Percentiles rank a stretch among this genome's conserved stretches.
Conservation (phyloP, 306 rosid genomes). For the Cicer judaicum region DNA sequence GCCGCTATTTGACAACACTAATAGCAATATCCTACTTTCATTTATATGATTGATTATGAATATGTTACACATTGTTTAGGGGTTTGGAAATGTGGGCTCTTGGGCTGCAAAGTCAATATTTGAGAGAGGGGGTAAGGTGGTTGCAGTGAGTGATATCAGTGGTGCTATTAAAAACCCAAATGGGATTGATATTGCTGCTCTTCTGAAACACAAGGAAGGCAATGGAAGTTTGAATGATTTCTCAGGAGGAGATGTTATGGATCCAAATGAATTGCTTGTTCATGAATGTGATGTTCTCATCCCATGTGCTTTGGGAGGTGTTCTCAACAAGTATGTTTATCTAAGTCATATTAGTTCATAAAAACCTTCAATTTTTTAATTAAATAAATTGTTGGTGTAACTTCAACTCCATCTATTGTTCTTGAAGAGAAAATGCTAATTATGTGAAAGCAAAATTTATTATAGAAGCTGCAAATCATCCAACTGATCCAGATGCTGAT, state of each 20-base stretch:
- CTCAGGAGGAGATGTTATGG: slow-evolving; percentile 59
- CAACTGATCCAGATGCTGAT: slow-evolving; percentile 74
- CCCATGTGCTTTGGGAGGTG: slow-evolving; percentile 77
- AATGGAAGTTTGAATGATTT: slow-evolving; percentile 53
- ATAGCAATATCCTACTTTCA: neutral
- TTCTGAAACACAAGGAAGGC: slow-evolving; percentile 57
- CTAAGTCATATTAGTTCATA: neutral
- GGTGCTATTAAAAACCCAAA: slow-evolving; percentile 61
- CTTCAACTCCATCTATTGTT: slow-evolving; percentile 2
- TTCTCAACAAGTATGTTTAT: slow-evolving; percentile 57
- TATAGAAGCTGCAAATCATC: slow-evolving; percentile 72
- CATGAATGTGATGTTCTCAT: slow-evolving; percentile 70
- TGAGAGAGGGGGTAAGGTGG: slow-evolving; percentile 65
- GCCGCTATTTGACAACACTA: neutral
- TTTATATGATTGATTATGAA: neutral
- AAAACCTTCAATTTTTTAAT: slow-evolving; percentile 2
- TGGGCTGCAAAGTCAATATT: slow-evolving; percentile 65
- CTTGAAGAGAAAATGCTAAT: slow-evolving; percentile 57
- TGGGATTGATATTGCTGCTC: slow-evolving; percentile 62
- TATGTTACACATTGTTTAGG: slow-evolving; percentile 16
- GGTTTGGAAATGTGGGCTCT: slow-evolving; percentile 65
- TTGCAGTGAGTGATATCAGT: slow-evolving; percentile 67
- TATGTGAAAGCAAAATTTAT: slow-evolving; percentile 64
- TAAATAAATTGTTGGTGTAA: neutral
- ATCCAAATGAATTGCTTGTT: slow-evolving; percentile 59